These are phyloP conservation scores for Catharanthus roseus DNA, from an alignment of 257 asterid genomes.

Conservation along the genomic window DNA sequence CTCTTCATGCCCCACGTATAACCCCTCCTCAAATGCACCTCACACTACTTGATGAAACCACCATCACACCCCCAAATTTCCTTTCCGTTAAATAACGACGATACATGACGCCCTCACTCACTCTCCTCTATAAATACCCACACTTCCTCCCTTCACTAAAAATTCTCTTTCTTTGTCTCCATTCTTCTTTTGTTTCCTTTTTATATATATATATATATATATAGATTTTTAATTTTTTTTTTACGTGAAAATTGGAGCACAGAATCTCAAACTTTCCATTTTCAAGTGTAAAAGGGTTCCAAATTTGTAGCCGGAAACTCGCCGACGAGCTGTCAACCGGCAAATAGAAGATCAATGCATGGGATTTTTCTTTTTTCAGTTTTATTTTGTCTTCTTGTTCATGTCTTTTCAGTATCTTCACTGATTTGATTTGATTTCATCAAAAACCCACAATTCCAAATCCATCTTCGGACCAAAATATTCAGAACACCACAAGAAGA, in stretches of 20 bases:
- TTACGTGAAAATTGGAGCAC: conserved; percentile 28
- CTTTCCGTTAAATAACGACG: conserved; percentile 65
- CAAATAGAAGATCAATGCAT: conserved; percentile 4
- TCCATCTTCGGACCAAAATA: background rate
- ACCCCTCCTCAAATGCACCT: background rate
- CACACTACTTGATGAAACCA: too few relatives aligned
- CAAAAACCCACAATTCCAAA: background rate
- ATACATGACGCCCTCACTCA: conserved; percentile 56
- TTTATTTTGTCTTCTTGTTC: background rate
- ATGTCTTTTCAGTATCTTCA: conserved; percentile 1
- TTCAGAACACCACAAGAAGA: background rate
- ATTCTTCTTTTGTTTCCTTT: conserved; percentile 25
- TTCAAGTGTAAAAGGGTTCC: conserved; percentile 6
- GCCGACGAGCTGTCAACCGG: conserved; percentile 25
- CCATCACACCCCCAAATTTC: too few relatives aligned
- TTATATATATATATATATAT: conserved; percentile 17
- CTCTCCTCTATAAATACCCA: conserved; percentile 47
- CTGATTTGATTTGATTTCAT: conserved; percentile 8
- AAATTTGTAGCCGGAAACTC: conserved; percentile 16
- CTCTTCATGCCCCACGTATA: conserved; percentile 24
- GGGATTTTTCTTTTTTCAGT: too few relatives aligned
- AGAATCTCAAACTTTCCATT: conserved; percentile 23
- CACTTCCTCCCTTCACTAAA: conserved; percentile 19
- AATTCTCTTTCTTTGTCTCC: conserved; percentile 45
- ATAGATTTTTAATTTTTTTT: conserved; percentile 2